Evolutionary conservation across 192 early-diverging fungal species (phyloP).

Genomic region (Chytriomyces sp.): DNA sequence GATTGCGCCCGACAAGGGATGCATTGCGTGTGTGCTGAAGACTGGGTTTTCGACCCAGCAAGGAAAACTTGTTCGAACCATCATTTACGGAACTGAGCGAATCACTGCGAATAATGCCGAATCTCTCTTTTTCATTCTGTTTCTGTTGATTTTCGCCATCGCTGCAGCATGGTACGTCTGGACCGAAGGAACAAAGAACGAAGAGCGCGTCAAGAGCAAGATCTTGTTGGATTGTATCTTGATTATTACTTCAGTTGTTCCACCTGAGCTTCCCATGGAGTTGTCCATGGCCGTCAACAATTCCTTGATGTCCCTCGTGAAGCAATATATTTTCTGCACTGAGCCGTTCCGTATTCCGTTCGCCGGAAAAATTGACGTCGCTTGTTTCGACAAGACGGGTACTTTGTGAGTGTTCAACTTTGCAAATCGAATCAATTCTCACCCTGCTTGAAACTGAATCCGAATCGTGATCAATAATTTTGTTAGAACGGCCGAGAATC

Average conservation of each 20-base stretch:
- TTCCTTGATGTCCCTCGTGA: conserved; percentile 86
- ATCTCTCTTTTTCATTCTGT: conserved; percentile 94
- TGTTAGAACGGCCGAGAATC: conserved; percentile 80
- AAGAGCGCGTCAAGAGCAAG: conserved; percentile 84
- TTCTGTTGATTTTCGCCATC: conserved; percentile 95
- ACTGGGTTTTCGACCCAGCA: conserved; percentile 98
- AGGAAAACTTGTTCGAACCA: conserved; percentile 98
- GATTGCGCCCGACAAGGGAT: conserved; percentile 85
- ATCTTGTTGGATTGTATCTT: conserved; percentile 95
- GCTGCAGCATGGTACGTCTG: conserved; percentile 93
- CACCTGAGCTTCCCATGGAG: conserved; percentile 99
- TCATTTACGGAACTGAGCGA: conserved; percentile 96
- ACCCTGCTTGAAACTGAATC: neutral
- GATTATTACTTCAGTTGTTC: conserved; percentile 98
- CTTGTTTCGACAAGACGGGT: conserved; percentile 99
- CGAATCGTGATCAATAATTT: neutral
- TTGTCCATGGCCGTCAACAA: conserved; percentile 98
- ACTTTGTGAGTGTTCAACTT: conserved; percentile 64
- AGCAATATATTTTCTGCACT: conserved; percentile 90
- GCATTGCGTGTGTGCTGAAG: conserved; percentile 87
- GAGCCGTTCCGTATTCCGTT: conserved; percentile 99
- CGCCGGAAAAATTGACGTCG: conserved; percentile 95
- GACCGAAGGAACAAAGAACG: conserved; percentile 81
- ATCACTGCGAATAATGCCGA: conserved; percentile 98
- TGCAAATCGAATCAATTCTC: no score